Conservation (phyloP, 1,284 basidiomycete genomes). For the Microbotryum intermedium region DNA sequence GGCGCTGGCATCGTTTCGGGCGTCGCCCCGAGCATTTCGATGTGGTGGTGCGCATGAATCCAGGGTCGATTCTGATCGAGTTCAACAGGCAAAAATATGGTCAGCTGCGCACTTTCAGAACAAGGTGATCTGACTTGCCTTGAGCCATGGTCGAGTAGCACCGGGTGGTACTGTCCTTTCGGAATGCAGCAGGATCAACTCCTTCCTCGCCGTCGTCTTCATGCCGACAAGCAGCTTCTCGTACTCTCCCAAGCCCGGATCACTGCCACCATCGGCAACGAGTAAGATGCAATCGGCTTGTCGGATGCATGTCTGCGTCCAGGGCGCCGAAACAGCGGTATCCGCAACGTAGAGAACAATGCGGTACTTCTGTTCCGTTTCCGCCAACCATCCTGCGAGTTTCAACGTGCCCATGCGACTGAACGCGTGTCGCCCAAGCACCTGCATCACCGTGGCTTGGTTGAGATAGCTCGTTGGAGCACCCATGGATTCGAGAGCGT, state of each 20-base stretch:
- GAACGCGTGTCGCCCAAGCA: conserved; percentile 86
- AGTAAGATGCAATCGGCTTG: conserved; percentile 94
- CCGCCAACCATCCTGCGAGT: conserved; percentile 84
- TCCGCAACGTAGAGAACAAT: conserved; percentile 91
- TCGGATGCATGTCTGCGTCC: conserved; percentile 94
- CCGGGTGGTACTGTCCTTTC: conserved; percentile 83
- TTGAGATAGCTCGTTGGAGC: conserved; percentile 81
- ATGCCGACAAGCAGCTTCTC: conserved; percentile 83
- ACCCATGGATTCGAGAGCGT: conserved; percentile 76
- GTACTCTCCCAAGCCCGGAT: conserved; percentile 45
- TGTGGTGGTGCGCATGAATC: conserved; percentile 85
- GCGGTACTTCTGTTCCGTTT: conserved; percentile 84
- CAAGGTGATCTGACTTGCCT: conserved; percentile 48
- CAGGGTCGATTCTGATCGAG: conserved; percentile 70
- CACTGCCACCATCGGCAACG: conserved; percentile 75
- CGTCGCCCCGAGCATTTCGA: conserved; percentile 59
- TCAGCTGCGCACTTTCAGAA: not conserved
- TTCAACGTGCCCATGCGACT: conserved; percentile 90
- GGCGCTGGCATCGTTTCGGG: conserved; percentile 36
- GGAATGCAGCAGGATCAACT: conserved; percentile 86
- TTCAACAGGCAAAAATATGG: not conserved
- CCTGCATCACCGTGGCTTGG: conserved; percentile 79
- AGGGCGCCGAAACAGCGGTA: conserved; percentile 79
- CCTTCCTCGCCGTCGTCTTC: conserved; percentile 96
- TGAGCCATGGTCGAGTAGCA: conserved; percentile 91